Percentiles rank a stretch among this genome's conserved stretches.
Conservation (phyloP, 768 basidiomycete species). For the Hericium erinaceus region DNA sequence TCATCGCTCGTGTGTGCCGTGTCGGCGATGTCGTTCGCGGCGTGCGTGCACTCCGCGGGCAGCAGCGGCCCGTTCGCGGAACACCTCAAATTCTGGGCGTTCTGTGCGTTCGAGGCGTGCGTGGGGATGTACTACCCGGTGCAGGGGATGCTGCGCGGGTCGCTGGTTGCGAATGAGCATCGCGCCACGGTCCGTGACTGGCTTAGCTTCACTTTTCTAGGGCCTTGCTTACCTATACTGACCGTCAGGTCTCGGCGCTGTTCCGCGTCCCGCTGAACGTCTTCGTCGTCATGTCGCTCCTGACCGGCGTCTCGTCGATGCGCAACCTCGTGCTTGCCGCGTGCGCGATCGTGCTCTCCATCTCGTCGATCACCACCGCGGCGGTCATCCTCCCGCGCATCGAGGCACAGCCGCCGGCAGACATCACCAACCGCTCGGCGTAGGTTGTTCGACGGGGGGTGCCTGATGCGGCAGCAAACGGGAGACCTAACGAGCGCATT, state of each 20-base stretch:
- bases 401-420: neutral
- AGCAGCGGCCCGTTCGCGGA: slow-evolving; percentile 25
- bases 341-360: slow-evolving; percentile 44
- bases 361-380: slow-evolving; percentile 52
- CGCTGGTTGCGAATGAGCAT: slow-evolving; percentile 60
- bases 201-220: neutral
- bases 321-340: slow-evolving; percentile 51
- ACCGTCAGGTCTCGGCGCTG: slow-evolving; percentile 48
- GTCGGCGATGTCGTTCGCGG: slow-evolving; percentile 46
- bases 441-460: neutral
- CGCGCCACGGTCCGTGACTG: slow-evolving; percentile 54
- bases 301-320: slow-evolving; percentile 61
- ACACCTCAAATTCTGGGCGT: slow-evolving; percentile 56
- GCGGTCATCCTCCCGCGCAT: slow-evolving; percentile 26
- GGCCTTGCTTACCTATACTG: neutral
- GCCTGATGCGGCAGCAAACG: too few relatives aligned
- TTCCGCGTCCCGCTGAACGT: slow-evolving; percentile 70
- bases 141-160: slow-evolving; percentile 64
- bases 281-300: slow-evolving; percentile 60
- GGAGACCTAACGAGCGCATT: too few relatives aligned
- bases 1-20: slow-evolving; percentile 54
- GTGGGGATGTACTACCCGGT: slow-evolving; percentile 77
- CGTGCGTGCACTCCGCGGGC: slow-evolving; percentile 30
- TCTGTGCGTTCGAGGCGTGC: slow-evolving; percentile 67
- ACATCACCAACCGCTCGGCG: slow-evolving; percentile 4